Conservation (phyloP, 2,329 filamentous ascomycete genomes). For the Cercospora sojina region DNA sequence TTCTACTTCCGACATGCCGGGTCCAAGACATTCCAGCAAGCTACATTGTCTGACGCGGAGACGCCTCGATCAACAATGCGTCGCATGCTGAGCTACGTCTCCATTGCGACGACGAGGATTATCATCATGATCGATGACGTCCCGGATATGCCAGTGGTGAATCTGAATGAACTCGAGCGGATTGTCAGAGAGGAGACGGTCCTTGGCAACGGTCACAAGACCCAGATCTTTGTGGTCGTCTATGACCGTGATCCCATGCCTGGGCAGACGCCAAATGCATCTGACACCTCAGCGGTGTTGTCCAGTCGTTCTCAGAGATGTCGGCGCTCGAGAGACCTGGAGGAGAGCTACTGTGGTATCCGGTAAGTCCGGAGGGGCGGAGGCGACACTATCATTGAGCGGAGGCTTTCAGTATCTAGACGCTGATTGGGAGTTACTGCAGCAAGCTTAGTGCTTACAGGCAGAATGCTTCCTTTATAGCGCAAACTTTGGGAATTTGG, state of each 20-base stretch:
- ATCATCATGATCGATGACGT: neutral
- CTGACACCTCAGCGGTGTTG: neutral
- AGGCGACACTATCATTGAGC: neutral
- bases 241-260: slow-evolving; percentile 2
- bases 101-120: neutral
- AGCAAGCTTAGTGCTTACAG: neutral
- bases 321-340: neutral
- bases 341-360: neutral
- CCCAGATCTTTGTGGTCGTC: slow-evolving; percentile 2
- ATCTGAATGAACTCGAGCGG: neutral
- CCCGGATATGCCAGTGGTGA: slow-evolving; percentile 2
- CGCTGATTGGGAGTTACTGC: neutral
- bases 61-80: neutral
- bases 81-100: neutral
- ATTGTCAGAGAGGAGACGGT: neutral
- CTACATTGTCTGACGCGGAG: neutral
- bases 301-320: neutral
- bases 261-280: neutral
- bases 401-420: neutral
- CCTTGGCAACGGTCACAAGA: neutral
- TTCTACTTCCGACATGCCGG: neutral
- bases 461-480: neutral
- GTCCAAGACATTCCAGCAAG: neutral
- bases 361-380: neutral
- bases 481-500: neutral